phyloP scores from a whole-genome alignment of 1,139 yeast species.

The Kodamaea suecica region DNA sequence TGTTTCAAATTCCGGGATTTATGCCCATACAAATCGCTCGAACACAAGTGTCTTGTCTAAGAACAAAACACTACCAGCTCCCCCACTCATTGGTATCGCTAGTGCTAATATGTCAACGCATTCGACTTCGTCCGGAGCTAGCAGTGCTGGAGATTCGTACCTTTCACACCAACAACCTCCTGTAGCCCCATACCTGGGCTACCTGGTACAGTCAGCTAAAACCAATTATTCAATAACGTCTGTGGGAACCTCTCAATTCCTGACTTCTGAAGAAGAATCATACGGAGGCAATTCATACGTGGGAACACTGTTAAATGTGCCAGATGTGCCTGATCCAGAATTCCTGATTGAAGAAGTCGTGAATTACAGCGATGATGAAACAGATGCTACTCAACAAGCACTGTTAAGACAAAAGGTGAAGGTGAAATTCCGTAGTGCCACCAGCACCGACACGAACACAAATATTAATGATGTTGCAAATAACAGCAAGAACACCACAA shows the following conservation, averaged over 20 bases:
- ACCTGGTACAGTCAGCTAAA: constrained; percentile 15
- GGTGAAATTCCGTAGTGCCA: background rate
- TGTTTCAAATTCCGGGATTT: constrained; percentile 11
- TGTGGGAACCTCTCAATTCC: constrained; percentile 15
- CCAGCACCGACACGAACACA: background rate
- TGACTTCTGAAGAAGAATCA: constrained; percentile 12
- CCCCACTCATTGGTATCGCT: constrained; percentile 19
- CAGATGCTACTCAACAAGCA: constrained; percentile 5
- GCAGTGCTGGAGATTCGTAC: constrained; percentile 1
- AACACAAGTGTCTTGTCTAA: constrained; percentile 20
- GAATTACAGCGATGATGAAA: constrained; percentile 41
- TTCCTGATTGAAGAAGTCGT: constrained; percentile 41
- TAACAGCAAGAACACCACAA: background rate
- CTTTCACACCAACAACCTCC: constrained; percentile 7
- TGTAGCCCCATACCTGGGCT: constrained; percentile 14
- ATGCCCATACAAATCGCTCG: constrained; percentile 15
- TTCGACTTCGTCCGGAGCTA: background rate
- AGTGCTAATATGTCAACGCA: background rate
- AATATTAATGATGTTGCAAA: no score
- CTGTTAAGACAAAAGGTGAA: constrained; percentile 9
- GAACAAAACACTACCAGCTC: constrained; percentile 32
- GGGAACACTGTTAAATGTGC: constrained; percentile 1
- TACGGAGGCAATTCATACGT: constrained; percentile 3
- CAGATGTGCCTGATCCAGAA: constrained; percentile 19
- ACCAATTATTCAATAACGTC: constrained; percentile 17